These are phyloP conservation scores for Chalciporus sphaerocephalus DNA, from an alignment of 768 basidiomycete species.

Conservation along the genomic window DNA sequence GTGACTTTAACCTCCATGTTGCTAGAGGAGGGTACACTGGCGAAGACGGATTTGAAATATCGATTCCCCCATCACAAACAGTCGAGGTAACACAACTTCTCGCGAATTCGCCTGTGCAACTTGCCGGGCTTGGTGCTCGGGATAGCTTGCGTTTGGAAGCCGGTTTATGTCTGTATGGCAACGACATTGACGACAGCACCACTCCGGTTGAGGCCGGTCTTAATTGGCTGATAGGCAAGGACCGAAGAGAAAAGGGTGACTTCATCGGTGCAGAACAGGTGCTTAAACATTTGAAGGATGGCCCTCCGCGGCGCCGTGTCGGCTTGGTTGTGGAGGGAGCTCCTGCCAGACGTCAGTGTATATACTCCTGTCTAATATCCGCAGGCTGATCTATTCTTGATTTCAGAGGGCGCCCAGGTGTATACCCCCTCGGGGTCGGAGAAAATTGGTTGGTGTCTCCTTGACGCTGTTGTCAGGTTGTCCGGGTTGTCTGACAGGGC, in stretches of 20 bases:
- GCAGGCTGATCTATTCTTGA: background rate
- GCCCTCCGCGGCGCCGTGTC: constrained; percentile 71
- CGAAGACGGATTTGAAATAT: constrained; percentile 98
- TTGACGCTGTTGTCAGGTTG: constrained; percentile 3
- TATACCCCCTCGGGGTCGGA: constrained; percentile 52
- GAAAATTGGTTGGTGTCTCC: constrained; percentile 50
- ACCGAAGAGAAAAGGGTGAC: constrained; percentile 59
- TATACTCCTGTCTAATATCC: background rate
- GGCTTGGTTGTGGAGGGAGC: constrained; percentile 80
- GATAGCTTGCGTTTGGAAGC: constrained; percentile 95
- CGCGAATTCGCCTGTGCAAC: constrained; percentile 60
- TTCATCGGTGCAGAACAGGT: constrained; percentile 82
- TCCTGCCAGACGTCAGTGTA: constrained; percentile 70
- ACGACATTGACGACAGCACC: constrained; percentile 84
- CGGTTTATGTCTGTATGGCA: constrained; percentile 94
- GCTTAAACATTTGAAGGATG: constrained; percentile 72
- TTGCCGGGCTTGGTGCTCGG: constrained; percentile 87
- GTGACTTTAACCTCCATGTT: constrained; percentile 62
- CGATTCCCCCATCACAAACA: constrained; percentile 76
- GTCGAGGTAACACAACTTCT: constrained; percentile 64
- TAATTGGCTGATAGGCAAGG: constrained; percentile 95
- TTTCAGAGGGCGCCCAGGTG: constrained; percentile 73
- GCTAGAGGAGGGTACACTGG: constrained; percentile 97
- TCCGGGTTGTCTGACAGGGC: constrained; percentile 1
- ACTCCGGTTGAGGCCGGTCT: constrained; percentile 89